Evolutionary conservation across 345 rosid species (phyloP), one percentile per base, ranked within the genome.

Genomic region (Acer yangbiense): DNA sequence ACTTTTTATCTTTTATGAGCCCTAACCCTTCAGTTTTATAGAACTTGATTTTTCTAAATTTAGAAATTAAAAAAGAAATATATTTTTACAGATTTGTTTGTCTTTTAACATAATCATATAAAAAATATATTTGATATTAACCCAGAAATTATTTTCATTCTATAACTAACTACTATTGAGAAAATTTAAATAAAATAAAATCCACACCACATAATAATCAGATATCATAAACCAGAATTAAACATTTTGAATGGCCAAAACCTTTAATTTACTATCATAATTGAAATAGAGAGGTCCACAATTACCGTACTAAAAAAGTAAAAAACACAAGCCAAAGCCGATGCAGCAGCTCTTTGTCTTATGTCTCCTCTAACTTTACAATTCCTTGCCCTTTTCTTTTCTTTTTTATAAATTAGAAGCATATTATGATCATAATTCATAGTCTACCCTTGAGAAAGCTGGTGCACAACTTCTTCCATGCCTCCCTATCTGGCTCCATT

Each of bases 401-500:
- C 25, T 52, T 5, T 17, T 14, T 17, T 20, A 1, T 12, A 9
- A 43, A 14, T 27, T 12, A 23, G 18, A 60, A 21, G 60, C 29
- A 25, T 9, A 23, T 43, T 9, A n/a, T 43, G 39, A 68, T 72
- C 69, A 77, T 43, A 79, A 20, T 77, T 72, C 73, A 79, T 35
- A 82, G 20, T 78, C 81, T 85, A 29, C 87, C 86, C 86, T 90
- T 92, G 80, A 90, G 92, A 68, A 92, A 90, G 83, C 77, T 76
- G 65, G 71, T 74, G 87, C 94, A 92, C 13, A 86, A 41, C 9
- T 75, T 79, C 85, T 73, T 87, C 97, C 91, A 92, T 7, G 84
- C 84, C 80, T 86, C 89, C 73, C 62, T 77, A 21, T 90, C 88
- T 0, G 94, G 88, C 73, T 88, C 88, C 7, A 81, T 64, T 21